Conservation (phyloP, 176 grass and related monocot species). For the Triticum dicoccoides region DNA sequence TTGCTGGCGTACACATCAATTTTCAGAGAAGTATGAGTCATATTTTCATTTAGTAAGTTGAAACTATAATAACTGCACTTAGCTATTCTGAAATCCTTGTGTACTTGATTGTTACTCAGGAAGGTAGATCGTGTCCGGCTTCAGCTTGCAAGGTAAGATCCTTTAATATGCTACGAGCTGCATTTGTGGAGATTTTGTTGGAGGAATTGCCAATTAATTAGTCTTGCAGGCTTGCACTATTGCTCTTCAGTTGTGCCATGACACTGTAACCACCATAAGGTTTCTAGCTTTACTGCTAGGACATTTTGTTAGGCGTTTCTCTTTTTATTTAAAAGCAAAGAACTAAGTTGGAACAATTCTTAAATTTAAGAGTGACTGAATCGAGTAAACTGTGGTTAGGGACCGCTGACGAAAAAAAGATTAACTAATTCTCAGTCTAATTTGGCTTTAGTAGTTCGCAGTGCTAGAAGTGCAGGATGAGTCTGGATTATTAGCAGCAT, state of each 20-base stretch:
- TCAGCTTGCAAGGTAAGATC: slow-evolving; percentile 74
- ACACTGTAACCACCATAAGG: background rate
- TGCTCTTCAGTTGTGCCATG: background rate
- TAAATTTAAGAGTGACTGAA: background rate
- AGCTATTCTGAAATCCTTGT: slow-evolving; percentile 29
- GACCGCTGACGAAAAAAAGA: background rate
- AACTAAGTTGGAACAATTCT: background rate
- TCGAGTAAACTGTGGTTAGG: slow-evolving; percentile 1
- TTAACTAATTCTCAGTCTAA: background rate
- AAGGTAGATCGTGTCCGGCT: slow-evolving; percentile 65
- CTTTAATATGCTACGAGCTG: background rate
- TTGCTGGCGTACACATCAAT: slow-evolving; percentile 82
- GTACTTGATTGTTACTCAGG: slow-evolving; percentile 53
- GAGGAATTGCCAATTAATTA: slow-evolving; percentile 1
- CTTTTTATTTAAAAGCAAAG: background rate
- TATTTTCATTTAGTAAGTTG: slow-evolving; percentile 17
- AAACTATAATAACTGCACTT: slow-evolving; percentile 21
- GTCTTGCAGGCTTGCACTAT: slow-evolving; percentile 14
- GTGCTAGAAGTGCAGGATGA: background rate
- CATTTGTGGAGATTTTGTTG: background rate
- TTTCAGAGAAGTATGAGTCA: slow-evolving; percentile 76
- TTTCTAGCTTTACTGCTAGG: background rate
- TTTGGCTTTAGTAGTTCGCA: background rate
- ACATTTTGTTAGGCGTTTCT: slow-evolving; percentile 3
- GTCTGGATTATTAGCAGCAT: background rate